phyloP scores from a whole-genome alignment of 495 filamentous ascomycete species.

The Penicillium coffeae region DNA sequence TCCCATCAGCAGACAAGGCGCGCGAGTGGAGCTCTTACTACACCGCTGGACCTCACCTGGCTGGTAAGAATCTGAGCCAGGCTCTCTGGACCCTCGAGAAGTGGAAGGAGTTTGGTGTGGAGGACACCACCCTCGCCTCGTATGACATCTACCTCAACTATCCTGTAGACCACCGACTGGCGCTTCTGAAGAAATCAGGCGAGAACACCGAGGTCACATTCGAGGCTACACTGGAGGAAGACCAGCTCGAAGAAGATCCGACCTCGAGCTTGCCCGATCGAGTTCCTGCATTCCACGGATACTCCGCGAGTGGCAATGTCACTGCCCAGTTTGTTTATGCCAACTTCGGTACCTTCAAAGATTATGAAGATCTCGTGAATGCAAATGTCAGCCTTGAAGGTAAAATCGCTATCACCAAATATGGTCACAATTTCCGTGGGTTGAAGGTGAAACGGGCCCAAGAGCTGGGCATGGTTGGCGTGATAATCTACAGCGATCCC shows the following conservation, averaged over 20 bases:
- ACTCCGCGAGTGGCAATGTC: slow-evolving; percentile 87
- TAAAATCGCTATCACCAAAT: slow-evolving; percentile 84
- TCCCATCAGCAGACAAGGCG: slow-evolving; percentile 63
- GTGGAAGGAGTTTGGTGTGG: slow-evolving; percentile 81
- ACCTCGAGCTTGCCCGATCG: slow-evolving; percentile 69
- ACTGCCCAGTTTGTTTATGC: slow-evolving; percentile 79
- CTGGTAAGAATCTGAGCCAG: slow-evolving; percentile 82
- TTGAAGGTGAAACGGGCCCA: slow-evolving; percentile 91
- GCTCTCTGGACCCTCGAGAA: slow-evolving; percentile 82
- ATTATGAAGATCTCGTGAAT: slow-evolving; percentile 78
- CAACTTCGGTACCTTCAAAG: slow-evolving; percentile 81
- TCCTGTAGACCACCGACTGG: slow-evolving; percentile 72
- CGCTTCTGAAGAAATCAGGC: slow-evolving; percentile 59
- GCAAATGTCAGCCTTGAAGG: slow-evolving; percentile 73
- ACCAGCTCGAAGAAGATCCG: slow-evolving; percentile 77
- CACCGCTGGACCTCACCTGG: slow-evolving; percentile 81
- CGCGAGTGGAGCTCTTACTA: slow-evolving; percentile 90
- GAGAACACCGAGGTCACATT: slow-evolving; percentile 54
- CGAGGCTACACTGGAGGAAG: slow-evolving; percentile 80
- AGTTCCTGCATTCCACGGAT: slow-evolving; percentile 93
- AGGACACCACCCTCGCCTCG: slow-evolving; percentile 62
- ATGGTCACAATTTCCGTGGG: slow-evolving; percentile 83
- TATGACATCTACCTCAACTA: slow-evolving; percentile 95
- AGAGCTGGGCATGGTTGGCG: slow-evolving; percentile 86
- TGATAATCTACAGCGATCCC: slow-evolving; percentile 82